Conservation (phyloP, 148 eudicot genomes). For the Silene uniflora region DNA sequence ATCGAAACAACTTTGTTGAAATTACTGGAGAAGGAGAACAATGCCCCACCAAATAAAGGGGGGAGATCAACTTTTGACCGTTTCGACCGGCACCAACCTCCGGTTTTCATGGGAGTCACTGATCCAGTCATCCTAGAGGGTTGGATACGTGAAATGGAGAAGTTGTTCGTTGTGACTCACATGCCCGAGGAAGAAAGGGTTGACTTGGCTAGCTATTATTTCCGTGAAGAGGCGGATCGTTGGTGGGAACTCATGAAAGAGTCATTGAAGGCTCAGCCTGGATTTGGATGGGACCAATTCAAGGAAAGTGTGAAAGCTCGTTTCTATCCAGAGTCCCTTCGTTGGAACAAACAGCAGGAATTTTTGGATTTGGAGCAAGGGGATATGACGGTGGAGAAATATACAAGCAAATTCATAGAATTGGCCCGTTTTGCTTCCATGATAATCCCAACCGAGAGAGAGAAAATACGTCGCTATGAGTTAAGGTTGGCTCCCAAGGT, state of each 20-base stretch:
- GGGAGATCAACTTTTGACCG: neutral
- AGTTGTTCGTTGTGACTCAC: neutral
- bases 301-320: neutral
- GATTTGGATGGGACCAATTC: neutral
- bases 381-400: neutral
- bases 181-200: neutral
- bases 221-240: neutral
- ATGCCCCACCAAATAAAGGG: too few relatives aligned
- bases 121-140: neutral
- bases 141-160: neutral
- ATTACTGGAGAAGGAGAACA: neutral
- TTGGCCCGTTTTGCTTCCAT: neutral
- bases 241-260: neutral
- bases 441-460: neutral
- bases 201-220: neutral
- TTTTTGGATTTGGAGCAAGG: neutral
- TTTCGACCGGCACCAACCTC: neutral
- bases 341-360: constrained; percentile 1
- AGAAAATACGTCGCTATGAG: neutral
- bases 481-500: too few relatives aligned
- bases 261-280: neutral
- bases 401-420: neutral
- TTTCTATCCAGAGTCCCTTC: neutral
- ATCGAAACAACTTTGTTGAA: neutral
- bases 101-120: neutral